phyloP scores from a whole-genome alignment of 108 stramenopile genomes.

The Cafeteria roenbergensis region DNA sequence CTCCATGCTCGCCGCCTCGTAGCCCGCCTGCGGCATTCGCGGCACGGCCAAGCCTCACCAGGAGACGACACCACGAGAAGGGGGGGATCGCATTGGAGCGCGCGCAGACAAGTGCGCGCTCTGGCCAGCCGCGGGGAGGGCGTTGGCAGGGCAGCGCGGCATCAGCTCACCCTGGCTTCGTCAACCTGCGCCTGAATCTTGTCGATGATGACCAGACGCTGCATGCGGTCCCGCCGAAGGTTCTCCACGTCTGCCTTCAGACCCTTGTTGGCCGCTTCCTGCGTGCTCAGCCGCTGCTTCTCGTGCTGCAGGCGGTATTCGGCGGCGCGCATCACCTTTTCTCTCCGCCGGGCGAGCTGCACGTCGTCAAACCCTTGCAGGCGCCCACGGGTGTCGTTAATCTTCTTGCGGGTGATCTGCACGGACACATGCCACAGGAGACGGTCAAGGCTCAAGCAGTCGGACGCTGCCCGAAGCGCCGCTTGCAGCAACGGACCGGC shows the following conservation, averaged over 20 bases:
- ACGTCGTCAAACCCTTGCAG: background rate
- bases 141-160: too few relatives aligned
- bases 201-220: conserved; percentile 61
- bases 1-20: conserved; percentile 15
- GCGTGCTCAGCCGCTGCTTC: conserved; percentile 63
- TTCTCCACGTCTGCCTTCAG: conserved; percentile 62
- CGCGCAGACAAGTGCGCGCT: too few relatives aligned
- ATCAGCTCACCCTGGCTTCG: conserved; percentile 62
- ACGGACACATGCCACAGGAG: too few relatives aligned
- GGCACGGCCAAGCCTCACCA: too few relatives aligned
- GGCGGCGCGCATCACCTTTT: background rate
- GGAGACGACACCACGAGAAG: too few relatives aligned
- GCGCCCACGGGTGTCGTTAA: background rate
- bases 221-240: conserved; percentile 60
- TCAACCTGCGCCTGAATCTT: conserved; percentile 47
- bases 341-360: background rate
- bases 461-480: too few relatives aligned
- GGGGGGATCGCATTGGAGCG: too few relatives aligned
- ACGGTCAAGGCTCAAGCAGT: too few relatives aligned
- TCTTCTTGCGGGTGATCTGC: background rate
- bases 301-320: conserved; percentile 67
- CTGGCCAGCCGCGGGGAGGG: too few relatives aligned
- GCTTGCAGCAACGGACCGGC: too few relatives aligned
- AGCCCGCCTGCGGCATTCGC: too few relatives aligned
- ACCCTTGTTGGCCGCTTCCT: conserved; percentile 53